phyloP scores from a whole-genome alignment of 2,329 filamentous ascomycete species.

The Alternaria gansuensis region DNA sequence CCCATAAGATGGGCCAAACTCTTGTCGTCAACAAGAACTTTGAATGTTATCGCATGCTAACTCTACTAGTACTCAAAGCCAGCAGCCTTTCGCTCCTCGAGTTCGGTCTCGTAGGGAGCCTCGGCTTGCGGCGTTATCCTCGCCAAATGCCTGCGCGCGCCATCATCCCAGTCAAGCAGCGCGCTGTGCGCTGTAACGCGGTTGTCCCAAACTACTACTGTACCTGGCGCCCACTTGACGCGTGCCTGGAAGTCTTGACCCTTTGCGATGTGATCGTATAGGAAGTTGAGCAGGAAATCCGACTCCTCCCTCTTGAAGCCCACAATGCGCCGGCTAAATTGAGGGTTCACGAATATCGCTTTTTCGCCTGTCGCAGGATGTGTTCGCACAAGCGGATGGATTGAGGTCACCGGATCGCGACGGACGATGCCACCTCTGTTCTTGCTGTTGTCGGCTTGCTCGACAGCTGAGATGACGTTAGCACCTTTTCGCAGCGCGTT shows the following conservation, averaged over 20 bases:
- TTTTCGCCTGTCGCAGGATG: slow-evolving; percentile 85
- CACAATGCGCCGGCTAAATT: slow-evolving; percentile 83
- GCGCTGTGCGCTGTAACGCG: slow-evolving; percentile 81
- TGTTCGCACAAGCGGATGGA: slow-evolving; percentile 81
- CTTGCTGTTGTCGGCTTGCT: slow-evolving; percentile 78
- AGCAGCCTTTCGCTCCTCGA: slow-evolving; percentile 42
- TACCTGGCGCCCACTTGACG: slow-evolving; percentile 80
- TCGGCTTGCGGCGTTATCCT: slow-evolving; percentile 86
- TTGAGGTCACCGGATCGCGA: slow-evolving; percentile 76
- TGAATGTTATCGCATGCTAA: neutral
- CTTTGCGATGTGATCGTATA: slow-evolving; percentile 77
- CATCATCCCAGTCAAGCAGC: slow-evolving; percentile 81
- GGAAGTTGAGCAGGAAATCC: slow-evolving; percentile 77
- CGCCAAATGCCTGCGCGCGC: slow-evolving; percentile 79
- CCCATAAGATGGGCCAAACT: no score
- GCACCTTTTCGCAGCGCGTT: neutral
- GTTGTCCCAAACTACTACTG: slow-evolving; percentile 89
- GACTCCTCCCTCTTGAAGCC: slow-evolving; percentile 89
- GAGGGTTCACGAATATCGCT: slow-evolving; percentile 81
- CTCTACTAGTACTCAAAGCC: slow-evolving; percentile 34
- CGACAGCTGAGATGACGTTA: slow-evolving; percentile 55
- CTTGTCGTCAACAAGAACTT: neutral
- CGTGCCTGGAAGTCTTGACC: slow-evolving; percentile 77
- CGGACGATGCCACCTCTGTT: slow-evolving; percentile 74
- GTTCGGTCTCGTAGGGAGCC: slow-evolving; percentile 72